Percentiles rank a stretch among this genome's conserved stretches.
These are phyloP conservation scores for Cytidiella melzeri DNA, from an alignment of 768 basidiomycete genomes.

Conservation along the genomic window DNA sequence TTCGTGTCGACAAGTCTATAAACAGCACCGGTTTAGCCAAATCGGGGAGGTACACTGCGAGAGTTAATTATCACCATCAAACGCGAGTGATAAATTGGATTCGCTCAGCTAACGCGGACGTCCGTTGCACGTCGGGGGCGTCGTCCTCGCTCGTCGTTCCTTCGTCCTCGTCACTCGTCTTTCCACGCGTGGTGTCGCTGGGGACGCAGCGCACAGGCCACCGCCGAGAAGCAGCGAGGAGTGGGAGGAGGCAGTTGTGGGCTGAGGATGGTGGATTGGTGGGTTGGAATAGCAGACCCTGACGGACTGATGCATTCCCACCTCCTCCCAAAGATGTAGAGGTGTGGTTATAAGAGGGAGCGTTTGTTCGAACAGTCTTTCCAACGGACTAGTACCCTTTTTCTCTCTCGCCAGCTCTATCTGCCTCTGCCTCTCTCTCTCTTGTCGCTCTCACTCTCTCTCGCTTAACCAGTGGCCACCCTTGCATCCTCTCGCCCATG, in stretches of 20 bases:
- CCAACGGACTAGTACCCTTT: background rate
- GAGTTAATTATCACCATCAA: background rate
- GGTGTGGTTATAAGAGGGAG: slow-evolving; percentile 6
- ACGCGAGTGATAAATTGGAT: background rate
- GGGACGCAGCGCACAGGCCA: no score
- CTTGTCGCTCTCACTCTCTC: background rate
- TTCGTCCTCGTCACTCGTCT: no score
- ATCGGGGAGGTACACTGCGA: background rate
- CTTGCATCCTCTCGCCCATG: slow-evolving; percentile 32
- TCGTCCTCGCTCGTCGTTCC: no score
- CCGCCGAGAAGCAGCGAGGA: background rate
- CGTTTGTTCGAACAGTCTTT: background rate
- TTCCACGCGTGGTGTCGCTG: no score
- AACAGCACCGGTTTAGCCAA: no score
- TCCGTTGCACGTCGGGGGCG: no score
- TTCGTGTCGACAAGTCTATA: background rate
- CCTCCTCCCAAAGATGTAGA: slow-evolving; percentile 1
- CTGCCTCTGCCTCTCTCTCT: background rate
- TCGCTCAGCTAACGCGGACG: no score
- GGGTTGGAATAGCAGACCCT: background rate
- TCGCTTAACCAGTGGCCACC: slow-evolving; percentile 1
- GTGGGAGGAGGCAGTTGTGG: background rate
- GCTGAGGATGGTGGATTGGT: background rate
- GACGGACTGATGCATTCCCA: slow-evolving; percentile 6
- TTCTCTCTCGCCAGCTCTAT: slow-evolving; percentile 9